These are phyloP conservation scores for Agaricus sinodeliciosus DNA, from an alignment of 768 basidiomycete genomes.

Conservation along the genomic window DNA sequence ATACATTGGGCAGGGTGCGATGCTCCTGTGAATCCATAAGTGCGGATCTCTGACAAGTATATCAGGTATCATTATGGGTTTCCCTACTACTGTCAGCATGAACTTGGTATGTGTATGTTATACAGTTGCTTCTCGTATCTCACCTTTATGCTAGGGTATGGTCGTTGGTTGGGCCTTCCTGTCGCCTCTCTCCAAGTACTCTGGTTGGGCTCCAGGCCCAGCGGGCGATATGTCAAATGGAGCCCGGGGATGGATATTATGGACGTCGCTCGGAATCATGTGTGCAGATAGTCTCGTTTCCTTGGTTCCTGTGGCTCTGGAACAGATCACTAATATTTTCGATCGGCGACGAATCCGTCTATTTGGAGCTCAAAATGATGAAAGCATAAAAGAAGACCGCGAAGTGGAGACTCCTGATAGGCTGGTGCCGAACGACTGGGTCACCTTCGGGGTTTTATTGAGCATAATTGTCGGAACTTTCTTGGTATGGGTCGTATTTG, in stretches of 20 bases:
- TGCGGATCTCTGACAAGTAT: neutral
- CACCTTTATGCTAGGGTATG: constrained; percentile 62
- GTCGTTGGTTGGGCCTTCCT: constrained; percentile 92
- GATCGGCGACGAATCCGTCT: constrained; percentile 17
- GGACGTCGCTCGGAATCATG: constrained; percentile 95
- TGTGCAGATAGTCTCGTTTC: constrained; percentile 87
- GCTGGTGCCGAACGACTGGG: constrained; percentile 79
- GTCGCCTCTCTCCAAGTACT: constrained; percentile 77
- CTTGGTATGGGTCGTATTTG: constrained; percentile 86
- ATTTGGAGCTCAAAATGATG: constrained; percentile 16
- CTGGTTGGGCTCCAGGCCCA: constrained; percentile 91
- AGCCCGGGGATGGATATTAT: constrained; percentile 95
- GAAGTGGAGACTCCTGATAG: constrained; percentile 76
- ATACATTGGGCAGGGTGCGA: constrained; percentile 84
- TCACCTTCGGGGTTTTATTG: constrained; percentile 52
- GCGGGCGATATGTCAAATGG: constrained; percentile 84
- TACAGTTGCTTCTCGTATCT: neutral
- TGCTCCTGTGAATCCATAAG: neutral
- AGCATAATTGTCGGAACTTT: constrained; percentile 67
- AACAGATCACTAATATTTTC: constrained; percentile 34
- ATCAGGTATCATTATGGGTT: constrained; percentile 93
- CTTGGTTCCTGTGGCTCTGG: constrained; percentile 65
- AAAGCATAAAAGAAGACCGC: constrained; percentile 33
- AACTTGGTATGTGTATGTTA: constrained; percentile 50
- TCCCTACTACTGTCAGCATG: constrained; percentile 92